Percentiles rank a stretch among this genome's conserved stretches.
Conservation (phyloP, 148 eudicot species). For the Heliamphora exappendiculata region DNA sequence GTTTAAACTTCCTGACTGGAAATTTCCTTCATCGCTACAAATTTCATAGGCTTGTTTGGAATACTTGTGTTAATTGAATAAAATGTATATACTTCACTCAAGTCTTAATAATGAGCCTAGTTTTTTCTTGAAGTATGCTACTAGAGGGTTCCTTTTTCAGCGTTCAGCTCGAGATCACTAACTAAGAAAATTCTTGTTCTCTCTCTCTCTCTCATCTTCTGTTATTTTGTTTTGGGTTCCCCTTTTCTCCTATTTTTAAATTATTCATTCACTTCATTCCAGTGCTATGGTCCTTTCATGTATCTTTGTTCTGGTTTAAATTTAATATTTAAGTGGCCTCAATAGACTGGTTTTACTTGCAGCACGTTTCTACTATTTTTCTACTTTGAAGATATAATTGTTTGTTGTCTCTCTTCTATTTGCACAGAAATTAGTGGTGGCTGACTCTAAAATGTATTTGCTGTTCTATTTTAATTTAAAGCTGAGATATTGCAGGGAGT, state of each 20-base stretch:
- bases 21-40: background rate
- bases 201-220: too few species aligned
- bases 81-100: background rate
- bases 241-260: background rate
- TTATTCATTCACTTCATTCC: background rate
- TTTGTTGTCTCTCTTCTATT: background rate
- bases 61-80: background rate
- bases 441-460: background rate
- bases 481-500: conserved; percentile 38
- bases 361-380: background rate
- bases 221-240: too few species aligned
- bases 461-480: background rate
- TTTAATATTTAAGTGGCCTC: background rate
- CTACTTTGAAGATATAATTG: background rate
- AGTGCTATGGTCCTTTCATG: background rate
- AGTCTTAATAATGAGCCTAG: background rate
- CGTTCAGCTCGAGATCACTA: background rate
- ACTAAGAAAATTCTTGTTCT: background rate
- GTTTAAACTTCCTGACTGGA: background rate
- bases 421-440: background rate
- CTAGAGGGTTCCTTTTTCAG: background rate
- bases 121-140: background rate
- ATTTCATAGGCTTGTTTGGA: background rate
- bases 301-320: background rate
- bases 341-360: background rate